These are phyloP conservation scores for Acanthamoeba quina DNA, from an alignment of 208 protist species.

Conservation along the genomic window DNA sequence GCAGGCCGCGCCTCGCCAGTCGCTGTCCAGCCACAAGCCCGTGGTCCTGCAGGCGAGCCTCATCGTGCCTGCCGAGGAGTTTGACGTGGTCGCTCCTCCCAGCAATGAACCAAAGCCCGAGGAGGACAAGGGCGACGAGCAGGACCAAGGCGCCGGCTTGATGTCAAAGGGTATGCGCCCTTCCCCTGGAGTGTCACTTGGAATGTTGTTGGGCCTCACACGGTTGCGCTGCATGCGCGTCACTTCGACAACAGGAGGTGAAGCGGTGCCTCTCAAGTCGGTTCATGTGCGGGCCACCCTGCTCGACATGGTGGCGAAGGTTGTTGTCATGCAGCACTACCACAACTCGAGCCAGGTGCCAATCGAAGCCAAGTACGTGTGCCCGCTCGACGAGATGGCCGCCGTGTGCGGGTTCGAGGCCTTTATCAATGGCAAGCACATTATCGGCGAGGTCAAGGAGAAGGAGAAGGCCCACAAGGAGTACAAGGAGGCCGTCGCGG, in stretches of 20 bases:
- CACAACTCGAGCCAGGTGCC: slow-evolving; percentile 53
- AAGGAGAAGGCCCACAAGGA: slow-evolving; percentile 84
- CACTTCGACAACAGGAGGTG: too few species aligned
- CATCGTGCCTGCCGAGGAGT: not conserved
- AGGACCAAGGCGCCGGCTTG: not conserved
- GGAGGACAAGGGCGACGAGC: not conserved
- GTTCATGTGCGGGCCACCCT: slow-evolving; percentile 80
- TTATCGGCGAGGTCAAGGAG: slow-evolving; percentile 86
- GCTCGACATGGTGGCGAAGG: slow-evolving; percentile 80
- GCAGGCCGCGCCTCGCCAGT: not conserved
- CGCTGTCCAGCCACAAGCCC: not conserved
- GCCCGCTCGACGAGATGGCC: slow-evolving; percentile 87
- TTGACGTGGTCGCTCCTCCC: not conserved
- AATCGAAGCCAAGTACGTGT: slow-evolving; percentile 84
- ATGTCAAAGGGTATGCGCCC: not conserved
- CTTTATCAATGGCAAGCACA: slow-evolving; percentile 85
- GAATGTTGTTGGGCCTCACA: too few species aligned
- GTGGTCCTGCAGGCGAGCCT: not conserved
- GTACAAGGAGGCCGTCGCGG: slow-evolving; percentile 82
- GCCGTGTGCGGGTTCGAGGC: slow-evolving; percentile 89
- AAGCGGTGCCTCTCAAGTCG: slow-evolving; percentile 56
- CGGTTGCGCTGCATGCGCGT: too few species aligned
- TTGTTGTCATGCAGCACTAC: slow-evolving; percentile 79
- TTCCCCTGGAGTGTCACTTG: not conserved
- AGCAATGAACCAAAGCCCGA: not conserved